A percentile compares a stretch with the other conserved stretches of the same genome.
These are phyloP conservation scores for Periconia macrospinosa DNA, from an alignment of 2,329 filamentous ascomycete genomes.

Conservation along the genomic window DNA sequence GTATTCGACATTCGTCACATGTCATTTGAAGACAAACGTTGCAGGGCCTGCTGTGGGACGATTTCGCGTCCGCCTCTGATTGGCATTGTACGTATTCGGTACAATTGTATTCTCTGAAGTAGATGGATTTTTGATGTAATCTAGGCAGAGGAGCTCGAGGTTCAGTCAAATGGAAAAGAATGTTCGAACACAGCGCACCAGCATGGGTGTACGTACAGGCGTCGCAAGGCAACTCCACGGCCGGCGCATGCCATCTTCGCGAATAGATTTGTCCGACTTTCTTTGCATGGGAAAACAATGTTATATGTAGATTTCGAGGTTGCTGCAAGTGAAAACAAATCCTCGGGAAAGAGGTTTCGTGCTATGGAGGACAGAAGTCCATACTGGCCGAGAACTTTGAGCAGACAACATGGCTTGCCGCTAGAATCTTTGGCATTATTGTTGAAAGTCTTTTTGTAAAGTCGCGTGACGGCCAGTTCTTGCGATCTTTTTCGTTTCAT, in stretches of 20 bases:
- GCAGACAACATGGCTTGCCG: conserved; percentile 14
- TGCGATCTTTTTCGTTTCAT: conserved; percentile 27
- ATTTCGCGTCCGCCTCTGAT: conserved; percentile 2
- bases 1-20: conserved; percentile 39
- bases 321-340: conserved; percentile 31
- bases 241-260: conserved; percentile 31
- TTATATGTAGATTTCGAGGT: conserved; percentile 28
- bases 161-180: not conserved
- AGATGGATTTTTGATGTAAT: conserved; percentile 26
- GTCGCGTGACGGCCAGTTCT: not conserved
- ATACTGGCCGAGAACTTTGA: conserved; percentile 28
- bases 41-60: conserved; percentile 27
- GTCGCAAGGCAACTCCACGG: conserved; percentile 25
- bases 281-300: conserved; percentile 22
- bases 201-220: not conserved
- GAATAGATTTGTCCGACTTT: conserved; percentile 30
- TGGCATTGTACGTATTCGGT: conserved; percentile 27
- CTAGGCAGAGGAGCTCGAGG: not conserved
- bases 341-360: conserved; percentile 25
- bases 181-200: not conserved
- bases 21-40: conserved; percentile 29
- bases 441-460: conserved; percentile 13
- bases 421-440: not conserved
- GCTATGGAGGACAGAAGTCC: conserved; percentile 29
- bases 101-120: conserved; percentile 24